Evolutionary conservation across 2,329 filamentous ascomycete species (phyloP).

Genomic region (Pseudomassariella vexata): DNA sequence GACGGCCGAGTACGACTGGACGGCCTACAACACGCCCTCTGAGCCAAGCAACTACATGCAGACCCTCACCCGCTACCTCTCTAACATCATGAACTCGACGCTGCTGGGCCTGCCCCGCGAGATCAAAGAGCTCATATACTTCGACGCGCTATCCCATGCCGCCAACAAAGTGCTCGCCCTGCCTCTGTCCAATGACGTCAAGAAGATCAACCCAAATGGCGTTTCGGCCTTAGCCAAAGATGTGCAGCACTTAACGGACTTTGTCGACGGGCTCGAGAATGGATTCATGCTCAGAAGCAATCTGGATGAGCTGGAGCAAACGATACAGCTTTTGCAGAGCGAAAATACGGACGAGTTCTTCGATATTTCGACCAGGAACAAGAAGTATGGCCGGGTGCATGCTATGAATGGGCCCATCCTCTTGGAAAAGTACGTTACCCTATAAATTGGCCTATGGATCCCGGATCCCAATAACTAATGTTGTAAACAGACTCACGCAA

Average conservation of each 20-base stretch:
- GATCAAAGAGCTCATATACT: conserved; percentile 97
- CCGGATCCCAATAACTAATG: conserved; percentile 16
- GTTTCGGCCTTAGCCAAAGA: conserved; percentile 77
- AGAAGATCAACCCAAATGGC: conserved; percentile 80
- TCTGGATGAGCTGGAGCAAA: conserved; percentile 89
- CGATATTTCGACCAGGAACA: conserved; percentile 82
- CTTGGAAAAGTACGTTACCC: conserved; percentile 72
- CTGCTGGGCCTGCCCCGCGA: conserved; percentile 87
- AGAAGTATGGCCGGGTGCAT: conserved; percentile 90
- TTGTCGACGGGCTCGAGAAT: conserved; percentile 82
- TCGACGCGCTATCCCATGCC: conserved; percentile 89
- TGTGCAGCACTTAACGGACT: conserved; percentile 75
- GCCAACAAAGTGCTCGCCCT: conserved; percentile 77
- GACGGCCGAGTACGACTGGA: conserved; percentile 94
- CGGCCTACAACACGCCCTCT: conserved; percentile 49
- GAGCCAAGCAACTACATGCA: conserved; percentile 94
- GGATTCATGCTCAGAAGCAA: conserved; percentile 81
- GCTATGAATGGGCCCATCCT: conserved; percentile 81
- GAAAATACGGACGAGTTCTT: conserved; percentile 97
- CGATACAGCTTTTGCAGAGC: conserved; percentile 76
- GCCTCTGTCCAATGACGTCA: conserved; percentile 72
- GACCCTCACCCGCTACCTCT: conserved; percentile 85
- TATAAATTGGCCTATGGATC: neutral
- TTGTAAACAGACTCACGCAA: conserved; percentile 51
- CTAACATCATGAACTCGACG: conserved; percentile 94